Percentiles rank a stretch among this genome's conserved stretches.
Conservation (phyloP, 75 land plant genomes). For the Pinus tabuliformis region DNA sequence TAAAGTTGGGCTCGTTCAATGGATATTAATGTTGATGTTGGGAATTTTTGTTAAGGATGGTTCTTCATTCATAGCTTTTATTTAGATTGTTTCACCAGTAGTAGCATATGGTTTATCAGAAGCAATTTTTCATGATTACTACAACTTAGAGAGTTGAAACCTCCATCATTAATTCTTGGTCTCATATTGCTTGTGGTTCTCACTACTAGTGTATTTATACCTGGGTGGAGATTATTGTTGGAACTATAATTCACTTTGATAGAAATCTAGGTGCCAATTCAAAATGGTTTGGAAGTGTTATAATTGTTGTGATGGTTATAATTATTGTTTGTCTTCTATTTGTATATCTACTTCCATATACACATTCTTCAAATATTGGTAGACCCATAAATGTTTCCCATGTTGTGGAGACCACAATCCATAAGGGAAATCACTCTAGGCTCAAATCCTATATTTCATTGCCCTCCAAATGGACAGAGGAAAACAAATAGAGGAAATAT, state of each 20-base stretch:
- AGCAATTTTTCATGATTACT: conserved; percentile 54
- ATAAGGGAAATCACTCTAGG: conserved; percentile 17
- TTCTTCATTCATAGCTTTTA: conserved; percentile 78
- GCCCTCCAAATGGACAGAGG: conserved; percentile 63
- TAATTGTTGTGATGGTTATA: too few species aligned
- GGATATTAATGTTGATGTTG: conserved; percentile 61
- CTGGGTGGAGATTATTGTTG: conserved; percentile 23
- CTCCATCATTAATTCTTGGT: conserved; percentile 61
- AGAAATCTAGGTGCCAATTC: conserved; percentile 10
- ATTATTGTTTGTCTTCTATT: too few species aligned
- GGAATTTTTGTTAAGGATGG: conserved; percentile 67
- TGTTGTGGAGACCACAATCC: conserved; percentile 65
- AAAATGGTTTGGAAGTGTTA: too few species aligned
- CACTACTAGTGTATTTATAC: conserved; percentile 49
- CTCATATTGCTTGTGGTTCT: conserved; percentile 51
- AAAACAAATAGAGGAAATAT: conserved; percentile 50
- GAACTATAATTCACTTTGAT: conserved; percentile 67
- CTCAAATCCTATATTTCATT: conserved; percentile 61
- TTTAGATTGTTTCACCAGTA: conserved; percentile 82
- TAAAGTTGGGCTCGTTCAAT: conserved; percentile 82
- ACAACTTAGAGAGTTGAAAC: conserved; percentile 54
- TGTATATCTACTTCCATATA: too few species aligned
- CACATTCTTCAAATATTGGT: too few species aligned
- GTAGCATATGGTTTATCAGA: conserved; percentile 91
- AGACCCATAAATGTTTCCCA: conserved; percentile 60